Evolutionary conservation across 2,329 filamentous ascomycete genomes (phyloP).

Genomic region (Penicillium polonicum): DNA sequence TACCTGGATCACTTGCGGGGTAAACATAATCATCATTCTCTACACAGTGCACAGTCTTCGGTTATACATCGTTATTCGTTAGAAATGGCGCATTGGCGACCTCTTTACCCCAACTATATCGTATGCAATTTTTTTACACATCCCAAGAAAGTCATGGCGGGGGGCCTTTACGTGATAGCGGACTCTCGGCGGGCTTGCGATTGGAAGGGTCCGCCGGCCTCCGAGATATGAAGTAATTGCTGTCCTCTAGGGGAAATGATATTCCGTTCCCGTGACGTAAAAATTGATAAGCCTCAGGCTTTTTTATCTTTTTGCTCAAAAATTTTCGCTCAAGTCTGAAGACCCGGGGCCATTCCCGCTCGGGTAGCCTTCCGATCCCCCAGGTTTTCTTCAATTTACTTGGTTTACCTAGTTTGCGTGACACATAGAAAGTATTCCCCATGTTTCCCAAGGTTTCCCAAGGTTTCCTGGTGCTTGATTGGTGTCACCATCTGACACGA

Average conservation of each 20-base stretch:
- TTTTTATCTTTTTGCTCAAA: too few relatives aligned
- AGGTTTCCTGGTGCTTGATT: background rate
- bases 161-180: conserved; percentile 24
- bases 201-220: conserved; percentile 25
- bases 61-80: background rate
- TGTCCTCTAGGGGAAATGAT: conserved; percentile 14
- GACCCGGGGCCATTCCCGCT: background rate
- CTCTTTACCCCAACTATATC: conserved; percentile 1
- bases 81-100: conserved; percentile 7
- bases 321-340: too few relatives aligned
- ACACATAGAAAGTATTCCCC: background rate
- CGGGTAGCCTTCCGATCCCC: background rate
- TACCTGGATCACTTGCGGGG: conserved; percentile 29
- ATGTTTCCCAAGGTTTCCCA: background rate
- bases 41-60: conserved; percentile 6
- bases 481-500: background rate
- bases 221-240: conserved; percentile 19
- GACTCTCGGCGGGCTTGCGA: conserved; percentile 18
- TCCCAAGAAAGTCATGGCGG: conserved; percentile 8
- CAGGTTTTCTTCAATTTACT: background rate
- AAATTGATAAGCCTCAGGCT: background rate
- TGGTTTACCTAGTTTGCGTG: background rate
- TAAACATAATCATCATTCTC: conserved; percentile 16
- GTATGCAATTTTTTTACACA: background rate
- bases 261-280: conserved; percentile 11